These are phyloP conservation scores for Mucor circinelloides DNA, from an alignment of 371 early-diverging fungal genomes.

Conservation along the genomic window DNA sequence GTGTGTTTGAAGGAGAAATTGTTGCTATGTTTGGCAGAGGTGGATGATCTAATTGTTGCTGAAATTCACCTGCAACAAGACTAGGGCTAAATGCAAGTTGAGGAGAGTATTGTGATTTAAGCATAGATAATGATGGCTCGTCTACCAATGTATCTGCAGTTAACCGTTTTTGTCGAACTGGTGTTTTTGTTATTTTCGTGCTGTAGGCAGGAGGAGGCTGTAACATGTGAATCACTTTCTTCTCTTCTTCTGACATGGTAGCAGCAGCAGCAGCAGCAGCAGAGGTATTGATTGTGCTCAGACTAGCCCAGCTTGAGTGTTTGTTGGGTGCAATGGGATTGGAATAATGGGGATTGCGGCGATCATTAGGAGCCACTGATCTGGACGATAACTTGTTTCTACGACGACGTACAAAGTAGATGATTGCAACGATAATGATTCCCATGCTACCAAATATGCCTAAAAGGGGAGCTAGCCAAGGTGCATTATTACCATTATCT, in stretches of 20 bases:
- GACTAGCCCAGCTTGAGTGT: slow-evolving; percentile 11
- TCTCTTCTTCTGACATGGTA: not conserved
- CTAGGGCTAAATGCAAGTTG: slow-evolving; percentile 35
- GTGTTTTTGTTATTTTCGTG: not conserved
- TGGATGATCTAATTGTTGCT: slow-evolving; percentile 8
- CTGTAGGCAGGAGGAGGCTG: slow-evolving; percentile 23
- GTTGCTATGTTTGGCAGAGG: not conserved
- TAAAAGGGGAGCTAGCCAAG: slow-evolving; percentile 22
- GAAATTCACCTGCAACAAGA: slow-evolving; percentile 22
- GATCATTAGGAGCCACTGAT: not conserved
- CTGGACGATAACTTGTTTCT: not conserved
- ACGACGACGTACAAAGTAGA: slow-evolving; percentile 1
- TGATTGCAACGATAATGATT: not conserved
- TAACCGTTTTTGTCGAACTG: slow-evolving; percentile 11
- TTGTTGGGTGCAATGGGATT: not conserved
- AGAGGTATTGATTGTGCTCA: slow-evolving; percentile 4
- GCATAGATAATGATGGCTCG: not conserved
- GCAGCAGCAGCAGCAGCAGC: not conserved
- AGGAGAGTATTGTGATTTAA: slow-evolving; percentile 29
- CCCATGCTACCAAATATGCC: slow-evolving; percentile 12
- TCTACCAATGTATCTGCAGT: slow-evolving; percentile 23
- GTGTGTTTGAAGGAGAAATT: slow-evolving; percentile 21
- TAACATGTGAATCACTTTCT: not conserved
- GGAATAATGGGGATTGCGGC: not conserved
- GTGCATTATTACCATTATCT: not conserved